phyloP scores from a whole-genome alignment of 306 rosid species.

The Sindora glabra region DNA sequence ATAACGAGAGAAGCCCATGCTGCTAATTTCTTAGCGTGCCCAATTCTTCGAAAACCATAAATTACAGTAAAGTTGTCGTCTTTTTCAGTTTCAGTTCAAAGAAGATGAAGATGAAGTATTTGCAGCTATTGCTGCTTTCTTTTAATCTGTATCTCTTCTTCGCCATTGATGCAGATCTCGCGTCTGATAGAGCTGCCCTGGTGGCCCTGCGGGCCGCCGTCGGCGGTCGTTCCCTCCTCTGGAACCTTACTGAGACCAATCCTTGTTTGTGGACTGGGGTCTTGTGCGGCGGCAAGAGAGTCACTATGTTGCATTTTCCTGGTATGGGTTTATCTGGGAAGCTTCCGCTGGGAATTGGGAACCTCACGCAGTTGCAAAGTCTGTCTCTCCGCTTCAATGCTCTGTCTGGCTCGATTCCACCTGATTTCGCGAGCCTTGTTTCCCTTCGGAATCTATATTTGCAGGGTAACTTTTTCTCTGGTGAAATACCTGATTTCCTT shows the following conservation, averaged over 20 bases:
- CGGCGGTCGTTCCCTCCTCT: conserved; percentile 47
- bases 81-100: no score
- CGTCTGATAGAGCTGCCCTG: conserved; percentile 54
- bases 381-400: conserved; percentile 70
- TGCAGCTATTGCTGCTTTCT: not conserved
- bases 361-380: conserved; percentile 45
- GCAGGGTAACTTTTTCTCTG: conserved; percentile 53
- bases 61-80: not conserved
- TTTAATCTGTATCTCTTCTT: not conserved
- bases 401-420: conserved; percentile 48
- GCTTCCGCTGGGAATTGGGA: conserved; percentile 68
- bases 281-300: conserved; percentile 24
- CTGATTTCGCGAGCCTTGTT: conserved; percentile 34
- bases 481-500: conserved; percentile 53
- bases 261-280: conserved; percentile 79
- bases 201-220: conserved; percentile 31
- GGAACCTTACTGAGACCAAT: conserved; percentile 34
- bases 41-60: no score
- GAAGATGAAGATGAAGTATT: conserved; percentile 7
- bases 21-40: no score
- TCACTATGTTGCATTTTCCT: conserved; percentile 50
- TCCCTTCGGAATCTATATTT: conserved; percentile 42
- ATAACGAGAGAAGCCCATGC: no score
- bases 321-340: conserved; percentile 54
- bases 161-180: conserved; percentile 41